Conservation (phyloP, 2,329 filamentous ascomycete species). For the Ophiostoma sp. region DNA sequence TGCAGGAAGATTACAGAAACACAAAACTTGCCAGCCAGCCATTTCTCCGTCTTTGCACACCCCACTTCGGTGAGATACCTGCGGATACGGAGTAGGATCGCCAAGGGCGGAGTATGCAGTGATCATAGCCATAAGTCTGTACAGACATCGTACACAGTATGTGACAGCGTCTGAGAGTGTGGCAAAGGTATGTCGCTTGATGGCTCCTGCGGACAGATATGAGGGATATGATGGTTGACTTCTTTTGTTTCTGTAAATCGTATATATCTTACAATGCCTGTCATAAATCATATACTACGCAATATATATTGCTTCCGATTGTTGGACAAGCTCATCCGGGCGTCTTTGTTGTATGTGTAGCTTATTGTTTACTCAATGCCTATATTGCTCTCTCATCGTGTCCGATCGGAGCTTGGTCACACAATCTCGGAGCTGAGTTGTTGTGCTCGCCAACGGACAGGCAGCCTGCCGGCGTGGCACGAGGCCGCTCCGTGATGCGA, state of each 20-base stretch:
- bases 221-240: neutral
- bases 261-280: neutral
- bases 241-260: neutral
- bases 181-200: neutral
- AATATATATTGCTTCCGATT: neutral
- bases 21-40: neutral
- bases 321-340: neutral
- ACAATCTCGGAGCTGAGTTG: constrained; percentile 4
- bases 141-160: too few species aligned
- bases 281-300: neutral
- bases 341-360: neutral
- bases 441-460: neutral
- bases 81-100: constrained; percentile 7
- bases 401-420: neutral
- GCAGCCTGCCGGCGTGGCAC: constrained; percentile 5
- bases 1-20: neutral
- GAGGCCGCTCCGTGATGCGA: neutral
- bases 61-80: constrained; percentile 6
- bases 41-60: neutral
- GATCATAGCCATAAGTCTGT: neutral
- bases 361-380: neutral
- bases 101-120: neutral
- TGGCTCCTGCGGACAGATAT: neutral
- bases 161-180: neutral
- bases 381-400: neutral